Conservation (phyloP, 208 protist species). For the Blastocrithidia nonstop region DNA sequence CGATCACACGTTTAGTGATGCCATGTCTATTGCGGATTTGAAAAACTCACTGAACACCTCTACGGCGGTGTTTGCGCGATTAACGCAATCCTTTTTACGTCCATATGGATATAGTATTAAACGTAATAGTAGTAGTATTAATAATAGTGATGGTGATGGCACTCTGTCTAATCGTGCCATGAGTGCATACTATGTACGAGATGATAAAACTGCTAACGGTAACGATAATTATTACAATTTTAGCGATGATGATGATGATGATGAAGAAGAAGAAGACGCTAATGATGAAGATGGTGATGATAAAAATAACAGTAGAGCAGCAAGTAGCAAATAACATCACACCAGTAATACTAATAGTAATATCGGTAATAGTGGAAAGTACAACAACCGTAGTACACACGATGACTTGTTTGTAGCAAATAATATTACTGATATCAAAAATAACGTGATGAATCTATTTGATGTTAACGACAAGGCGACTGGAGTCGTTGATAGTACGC, state of each 20-base stretch:
- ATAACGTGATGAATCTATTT: no score
- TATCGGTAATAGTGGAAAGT: no score
- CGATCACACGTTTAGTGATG: slow-evolving; percentile 85
- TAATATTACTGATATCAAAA: neutral
- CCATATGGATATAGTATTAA: slow-evolving; percentile 50
- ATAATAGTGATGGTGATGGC: slow-evolving; percentile 22
- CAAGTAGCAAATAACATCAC: slow-evolving; percentile 20
- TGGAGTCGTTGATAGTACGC: no score
- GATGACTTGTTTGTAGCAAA: slow-evolving; percentile 4
- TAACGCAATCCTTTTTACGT: slow-evolving; percentile 87
- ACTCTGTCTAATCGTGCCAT: slow-evolving; percentile 22
- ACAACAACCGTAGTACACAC: neutral
- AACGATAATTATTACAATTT: neutral
- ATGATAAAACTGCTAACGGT: neutral
- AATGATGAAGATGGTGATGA: slow-evolving; percentile 2
- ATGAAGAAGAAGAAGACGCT: slow-evolving; percentile 6
- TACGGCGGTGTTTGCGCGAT: slow-evolving; percentile 93
- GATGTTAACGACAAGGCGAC: no score
- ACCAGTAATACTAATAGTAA: slow-evolving; percentile 5
- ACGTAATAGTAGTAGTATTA: slow-evolving; percentile 51
- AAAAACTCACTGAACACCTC: slow-evolving; percentile 85
- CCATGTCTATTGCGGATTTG: slow-evolving; percentile 82
- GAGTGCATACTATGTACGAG: slow-evolving; percentile 6
- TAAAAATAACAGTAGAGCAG: slow-evolving; percentile 3
- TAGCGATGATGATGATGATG: slow-evolving; percentile 1